Evolutionary conservation across 2,329 filamentous ascomycete genomes (phyloP).

Genomic region (Monilinia fructicola): DNA sequence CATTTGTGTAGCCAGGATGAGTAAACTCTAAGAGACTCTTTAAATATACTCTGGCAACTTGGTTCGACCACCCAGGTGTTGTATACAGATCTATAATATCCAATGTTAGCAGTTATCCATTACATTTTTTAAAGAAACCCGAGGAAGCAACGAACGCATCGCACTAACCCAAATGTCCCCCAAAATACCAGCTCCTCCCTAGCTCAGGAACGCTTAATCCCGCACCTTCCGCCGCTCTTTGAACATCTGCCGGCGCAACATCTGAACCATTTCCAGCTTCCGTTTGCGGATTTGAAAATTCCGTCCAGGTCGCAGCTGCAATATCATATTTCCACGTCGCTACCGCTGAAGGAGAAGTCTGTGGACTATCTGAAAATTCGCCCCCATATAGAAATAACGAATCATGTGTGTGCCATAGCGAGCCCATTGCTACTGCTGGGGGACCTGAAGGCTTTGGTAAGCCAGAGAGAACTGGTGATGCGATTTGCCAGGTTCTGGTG

Average conservation of each 20-base stretch:
- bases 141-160: neutral
- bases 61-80: constrained; percentile 63
- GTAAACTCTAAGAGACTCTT: constrained; percentile 76
- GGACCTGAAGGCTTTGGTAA: constrained; percentile 66
- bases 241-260: constrained; percentile 54
- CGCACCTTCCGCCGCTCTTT: constrained; percentile 72
- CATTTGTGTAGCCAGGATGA: constrained; percentile 67
- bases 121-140: neutral
- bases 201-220: constrained; percentile 68
- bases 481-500: constrained; percentile 68
- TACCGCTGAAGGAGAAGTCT: constrained; percentile 55
- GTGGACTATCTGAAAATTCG: constrained; percentile 65
- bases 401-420: constrained; percentile 71
- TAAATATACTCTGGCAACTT: constrained; percentile 64
- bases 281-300: constrained; percentile 60
- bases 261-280: constrained; percentile 63
- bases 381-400: constrained; percentile 74
- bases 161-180: constrained; percentile 55
- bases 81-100: constrained; percentile 47
- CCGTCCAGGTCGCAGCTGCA: constrained; percentile 57
- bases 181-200: constrained; percentile 75
- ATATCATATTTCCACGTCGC: constrained; percentile 72
- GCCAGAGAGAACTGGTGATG: constrained; percentile 60
- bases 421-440: constrained; percentile 70
- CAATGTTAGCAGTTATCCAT: neutral